Evolutionary conservation across 2,329 filamentous ascomycete species (phyloP), one percentile per base, ranked within the genome.

Genomic region (Botrytis paeoniae): DNA sequence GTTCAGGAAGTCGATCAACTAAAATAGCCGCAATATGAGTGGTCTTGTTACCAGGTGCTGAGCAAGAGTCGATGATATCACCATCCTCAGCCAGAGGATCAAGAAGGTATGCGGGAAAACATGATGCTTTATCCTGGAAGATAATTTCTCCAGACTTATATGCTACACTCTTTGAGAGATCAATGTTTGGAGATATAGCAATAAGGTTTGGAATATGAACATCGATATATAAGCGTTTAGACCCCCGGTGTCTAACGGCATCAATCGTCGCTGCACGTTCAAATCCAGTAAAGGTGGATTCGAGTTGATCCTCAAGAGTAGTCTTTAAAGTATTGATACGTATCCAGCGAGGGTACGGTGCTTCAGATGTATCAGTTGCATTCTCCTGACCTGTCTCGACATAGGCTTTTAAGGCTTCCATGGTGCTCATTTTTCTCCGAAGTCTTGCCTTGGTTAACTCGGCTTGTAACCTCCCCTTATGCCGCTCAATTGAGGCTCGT

Each of bases 31-130:
- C 94, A 64, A 97, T 83, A 81, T 98, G 96, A 12, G 95, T 98
- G 1, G 96, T 98, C 83, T 99, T 99, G 82, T 99, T 99, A 9
- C 96, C 96, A 1, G 96, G 96, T 0, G 96, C 96, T 0, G 96
- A 93, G 81, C 95, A 98, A 0, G 93, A 93, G 82, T 99, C 96
- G n/a, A 98, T 89, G 14, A 97, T 85, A 79, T 96, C 90, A 37
- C 93, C 93, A 76, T 91, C 88, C 73, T 88, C 85, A 14, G 89
- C 84, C 0, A 83, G 84, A 0, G 92, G 89, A 69, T 97, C 86
- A 0, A 99, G 85, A 4, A 99, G 85, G 80, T 96, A 96, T 0
- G 95, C 96, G 0, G 96, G 96, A 79, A 99, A 98, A 80, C 96
- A 99, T 0, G 95, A 98, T 0, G 96, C 95, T 82, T 98, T 98